These are phyloP conservation scores for Pythium guiyangense DNA, from an alignment of 352 stramenopile genomes.

Conservation along the genomic window DNA sequence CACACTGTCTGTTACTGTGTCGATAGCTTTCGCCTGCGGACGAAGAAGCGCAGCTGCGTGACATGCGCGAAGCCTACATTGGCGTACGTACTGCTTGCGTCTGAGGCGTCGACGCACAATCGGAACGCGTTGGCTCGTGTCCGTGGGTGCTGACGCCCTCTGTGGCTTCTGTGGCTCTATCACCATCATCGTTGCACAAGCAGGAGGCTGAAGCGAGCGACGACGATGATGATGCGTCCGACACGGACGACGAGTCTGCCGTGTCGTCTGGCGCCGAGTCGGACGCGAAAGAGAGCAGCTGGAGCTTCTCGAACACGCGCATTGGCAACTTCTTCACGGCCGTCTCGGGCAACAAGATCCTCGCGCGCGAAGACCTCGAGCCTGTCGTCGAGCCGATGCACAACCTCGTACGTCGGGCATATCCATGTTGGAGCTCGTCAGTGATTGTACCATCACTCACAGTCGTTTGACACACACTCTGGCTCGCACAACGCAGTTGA, in stretches of 20 bases:
- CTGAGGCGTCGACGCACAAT: not conserved
- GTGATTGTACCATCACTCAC: not conserved
- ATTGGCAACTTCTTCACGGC: constrained; percentile 78
- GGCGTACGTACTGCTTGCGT: constrained; percentile 36
- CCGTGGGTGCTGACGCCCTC: too few species aligned
- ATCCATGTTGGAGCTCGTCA: not conserved
- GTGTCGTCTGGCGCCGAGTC: constrained; percentile 66
- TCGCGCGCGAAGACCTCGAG: constrained; percentile 92
- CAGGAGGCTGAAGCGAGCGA: constrained; percentile 70
- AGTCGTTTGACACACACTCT: not conserved
- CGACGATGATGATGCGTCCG: constrained; percentile 59
- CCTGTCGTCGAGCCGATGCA: constrained; percentile 92
- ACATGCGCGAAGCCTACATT: constrained; percentile 81
- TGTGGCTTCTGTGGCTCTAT: too few species aligned
- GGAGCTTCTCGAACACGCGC: constrained; percentile 80
- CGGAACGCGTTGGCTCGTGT: not conserved
- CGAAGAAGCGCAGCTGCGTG: constrained; percentile 60
- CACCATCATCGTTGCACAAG: not conserved
- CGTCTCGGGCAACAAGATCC: constrained; percentile 90
- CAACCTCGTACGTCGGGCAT: constrained; percentile 54
- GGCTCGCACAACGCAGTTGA: constrained; percentile 52
- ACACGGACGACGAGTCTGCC: constrained; percentile 69
- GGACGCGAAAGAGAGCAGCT: constrained; percentile 50
- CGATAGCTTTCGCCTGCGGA: constrained; percentile 57
- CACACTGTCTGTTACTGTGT: not conserved